Evolutionary conservation across 805 yeast species (phyloP).

Genomic region (Candida maris): DNA sequence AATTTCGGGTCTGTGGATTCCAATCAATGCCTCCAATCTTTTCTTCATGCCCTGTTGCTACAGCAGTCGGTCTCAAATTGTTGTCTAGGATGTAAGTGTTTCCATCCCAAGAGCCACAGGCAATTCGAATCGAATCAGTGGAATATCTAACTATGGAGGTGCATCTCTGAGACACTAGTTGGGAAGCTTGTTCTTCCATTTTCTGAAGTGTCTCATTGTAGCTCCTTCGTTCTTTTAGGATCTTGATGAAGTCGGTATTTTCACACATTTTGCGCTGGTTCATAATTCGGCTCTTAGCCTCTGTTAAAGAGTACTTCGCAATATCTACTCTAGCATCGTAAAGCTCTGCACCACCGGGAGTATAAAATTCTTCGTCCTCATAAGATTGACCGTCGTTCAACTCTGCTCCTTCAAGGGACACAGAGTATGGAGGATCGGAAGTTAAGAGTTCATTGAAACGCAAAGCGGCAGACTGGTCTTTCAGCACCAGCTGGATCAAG

Average conservation of each 20-base stretch:
- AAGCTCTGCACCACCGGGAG: constrained; percentile 66
- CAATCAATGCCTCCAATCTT: constrained; percentile 72
- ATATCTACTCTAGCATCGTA: constrained; percentile 49
- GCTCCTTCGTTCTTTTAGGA: constrained; percentile 13
- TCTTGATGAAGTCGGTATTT: constrained; percentile 26
- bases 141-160: constrained; percentile 55
- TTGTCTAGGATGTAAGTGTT: constrained; percentile 47
- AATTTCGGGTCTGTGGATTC: constrained; percentile 29
- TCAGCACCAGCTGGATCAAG: constrained; percentile 42
- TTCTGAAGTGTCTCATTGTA: constrained; percentile 25
- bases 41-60: constrained; percentile 51
- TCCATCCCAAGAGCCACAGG: constrained; percentile 87
- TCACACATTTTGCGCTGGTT: constrained; percentile 30
- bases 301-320: constrained; percentile 46
- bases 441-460: constrained; percentile 10
- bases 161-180: constrained; percentile 66
- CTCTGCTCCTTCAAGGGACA: not conserved
- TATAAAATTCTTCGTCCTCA: constrained; percentile 77
- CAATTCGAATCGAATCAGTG: constrained; percentile 37
- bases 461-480: constrained; percentile 25
- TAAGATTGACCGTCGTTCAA: constrained; percentile 30
- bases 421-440: constrained; percentile 1
- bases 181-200: constrained; percentile 59
- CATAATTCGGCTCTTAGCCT: constrained; percentile 41
- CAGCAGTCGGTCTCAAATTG: constrained; percentile 31